Evolutionary conservation across 2,329 filamentous ascomycete genomes (phyloP).

Genomic region (Penicillium corylophilum): DNA sequence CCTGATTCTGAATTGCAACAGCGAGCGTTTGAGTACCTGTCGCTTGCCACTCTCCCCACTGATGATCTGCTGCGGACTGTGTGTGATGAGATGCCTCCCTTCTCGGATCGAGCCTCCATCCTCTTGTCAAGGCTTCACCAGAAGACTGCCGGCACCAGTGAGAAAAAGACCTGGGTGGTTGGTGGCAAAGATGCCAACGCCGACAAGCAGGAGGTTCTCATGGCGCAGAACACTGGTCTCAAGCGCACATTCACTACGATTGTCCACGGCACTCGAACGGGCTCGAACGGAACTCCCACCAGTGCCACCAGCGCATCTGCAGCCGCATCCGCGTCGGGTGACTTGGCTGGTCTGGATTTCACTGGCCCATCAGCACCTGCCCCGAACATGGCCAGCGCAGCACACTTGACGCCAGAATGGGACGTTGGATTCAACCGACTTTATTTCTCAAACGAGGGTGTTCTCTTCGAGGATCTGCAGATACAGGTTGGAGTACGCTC

Average conservation of each 20-base stretch:
- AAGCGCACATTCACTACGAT: slow-evolving; percentile 76
- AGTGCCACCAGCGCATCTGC: slow-evolving; percentile 41
- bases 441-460: slow-evolving; percentile 75
- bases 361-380: slow-evolving; percentile 59
- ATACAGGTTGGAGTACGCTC: slow-evolving; percentile 88
- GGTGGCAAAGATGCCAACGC: slow-evolving; percentile 91
- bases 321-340: slow-evolving; percentile 44
- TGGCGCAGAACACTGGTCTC: slow-evolving; percentile 77
- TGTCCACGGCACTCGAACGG: slow-evolving; percentile 43
- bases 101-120: slow-evolving; percentile 90
- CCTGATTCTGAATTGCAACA: slow-evolving; percentile 95
- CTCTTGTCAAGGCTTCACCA: slow-evolving; percentile 89
- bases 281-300: slow-evolving; percentile 35
- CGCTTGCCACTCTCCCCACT: slow-evolving; percentile 77
- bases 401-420: slow-evolving; percentile 93
- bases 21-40: slow-evolving; percentile 90
- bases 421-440: slow-evolving; percentile 83
- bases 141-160: slow-evolving; percentile 87
- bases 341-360: slow-evolving; percentile 82
- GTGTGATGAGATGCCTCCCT: slow-evolving; percentile 98
- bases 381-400: slow-evolving; percentile 86
- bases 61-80: slow-evolving; percentile 91
- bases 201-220: slow-evolving; percentile 73
- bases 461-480: slow-evolving; percentile 93
- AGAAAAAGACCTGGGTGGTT: slow-evolving; percentile 97